Evolutionary conservation across 805 yeast genomes (phyloP).

Genomic region (Nakazawaea pomicola): DNA sequence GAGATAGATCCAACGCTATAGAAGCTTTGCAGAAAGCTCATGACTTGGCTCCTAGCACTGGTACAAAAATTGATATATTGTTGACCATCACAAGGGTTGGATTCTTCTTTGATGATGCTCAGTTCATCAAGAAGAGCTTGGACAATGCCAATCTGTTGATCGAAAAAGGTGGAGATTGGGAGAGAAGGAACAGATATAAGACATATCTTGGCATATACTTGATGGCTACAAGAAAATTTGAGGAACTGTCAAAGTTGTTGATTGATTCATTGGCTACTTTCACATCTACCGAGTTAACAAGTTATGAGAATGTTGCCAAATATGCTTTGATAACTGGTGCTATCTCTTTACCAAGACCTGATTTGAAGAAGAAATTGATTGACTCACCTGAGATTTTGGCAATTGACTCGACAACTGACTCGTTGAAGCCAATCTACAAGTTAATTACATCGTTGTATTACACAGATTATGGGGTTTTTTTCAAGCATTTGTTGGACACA

Average conservation of each 20-base stretch:
- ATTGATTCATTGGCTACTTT: conserved; percentile 93
- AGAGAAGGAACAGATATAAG: conserved; percentile 90
- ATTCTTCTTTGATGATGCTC: conserved; percentile 79
- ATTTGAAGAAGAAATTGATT: conserved; percentile 75
- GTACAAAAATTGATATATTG: conserved; percentile 82
- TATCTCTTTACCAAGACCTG: conserved; percentile 74
- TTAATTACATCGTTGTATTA: conserved; percentile 84
- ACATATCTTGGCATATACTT: conserved; percentile 83
- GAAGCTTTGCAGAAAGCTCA: conserved; percentile 65
- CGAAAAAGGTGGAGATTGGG: conserved; percentile 99
- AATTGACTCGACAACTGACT: conserved; percentile 62
- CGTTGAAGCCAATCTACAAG: conserved; percentile 74
- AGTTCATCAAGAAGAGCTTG: conserved; percentile 62
- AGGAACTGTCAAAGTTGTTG: conserved; percentile 77
- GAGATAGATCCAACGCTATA: conserved; percentile 71
- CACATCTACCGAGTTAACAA: conserved; percentile 84
- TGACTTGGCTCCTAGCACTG: conserved; percentile 78
- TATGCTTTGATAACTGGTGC: conserved; percentile 89
- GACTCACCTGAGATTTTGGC: conserved; percentile 93
- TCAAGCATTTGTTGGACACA: conserved; percentile 71
- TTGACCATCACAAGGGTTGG: conserved; percentile 83
- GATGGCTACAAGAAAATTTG: conserved; percentile 80
- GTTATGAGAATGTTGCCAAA: conserved; percentile 85
- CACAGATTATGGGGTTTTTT: conserved; percentile 78
- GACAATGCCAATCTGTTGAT: conserved; percentile 70